These are phyloP conservation scores for Pseudovirgaria hyperparasitica DNA, from an alignment of 2,329 filamentous ascomycete genomes.

Conservation along the genomic window DNA sequence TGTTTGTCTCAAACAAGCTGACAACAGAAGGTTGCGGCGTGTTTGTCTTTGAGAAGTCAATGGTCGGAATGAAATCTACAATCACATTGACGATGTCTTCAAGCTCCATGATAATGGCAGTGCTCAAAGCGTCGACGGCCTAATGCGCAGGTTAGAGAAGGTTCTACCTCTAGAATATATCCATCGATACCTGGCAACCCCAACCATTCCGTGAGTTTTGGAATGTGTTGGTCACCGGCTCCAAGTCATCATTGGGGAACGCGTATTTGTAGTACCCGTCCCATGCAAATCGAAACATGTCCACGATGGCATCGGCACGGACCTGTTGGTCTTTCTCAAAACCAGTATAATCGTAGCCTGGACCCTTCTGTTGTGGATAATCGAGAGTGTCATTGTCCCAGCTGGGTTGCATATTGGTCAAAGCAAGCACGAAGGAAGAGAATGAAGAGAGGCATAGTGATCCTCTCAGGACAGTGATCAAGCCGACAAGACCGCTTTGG, in stretches of 20 bases:
- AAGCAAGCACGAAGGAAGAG: too few relatives aligned
- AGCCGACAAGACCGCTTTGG: too few relatives aligned
- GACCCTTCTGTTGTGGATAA: conserved; percentile 10
- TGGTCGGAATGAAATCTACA: conserved; percentile 34
- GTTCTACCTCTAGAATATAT: conserved; percentile 35
- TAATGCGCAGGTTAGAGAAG: conserved; percentile 50
- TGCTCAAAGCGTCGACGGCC: conserved; percentile 43
- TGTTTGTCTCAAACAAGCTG: conserved; percentile 18
- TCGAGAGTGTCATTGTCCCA: conserved; percentile 5
- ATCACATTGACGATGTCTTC: conserved; percentile 42
- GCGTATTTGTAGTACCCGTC: conserved; percentile 19
- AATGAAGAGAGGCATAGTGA: neutral
- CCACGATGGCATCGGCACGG: conserved; percentile 11
- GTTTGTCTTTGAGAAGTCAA: conserved; percentile 36
- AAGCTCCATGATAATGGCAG: conserved; percentile 46
- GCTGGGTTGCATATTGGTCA: neutral
- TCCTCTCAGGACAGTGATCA: too few relatives aligned
- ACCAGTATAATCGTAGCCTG: conserved; percentile 10
- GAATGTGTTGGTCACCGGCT: conserved; percentile 15
- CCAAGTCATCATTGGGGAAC: conserved; percentile 19
- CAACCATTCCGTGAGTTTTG: conserved; percentile 28
- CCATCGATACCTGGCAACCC: conserved; percentile 28
- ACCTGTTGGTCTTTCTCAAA: conserved; percentile 8
- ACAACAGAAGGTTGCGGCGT: conserved; percentile 19
- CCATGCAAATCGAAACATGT: conserved; percentile 20